Conservation (phyloP, 2,329 filamentous ascomycete species). For the Gnomoniopsis smithogilvyi region DNA sequence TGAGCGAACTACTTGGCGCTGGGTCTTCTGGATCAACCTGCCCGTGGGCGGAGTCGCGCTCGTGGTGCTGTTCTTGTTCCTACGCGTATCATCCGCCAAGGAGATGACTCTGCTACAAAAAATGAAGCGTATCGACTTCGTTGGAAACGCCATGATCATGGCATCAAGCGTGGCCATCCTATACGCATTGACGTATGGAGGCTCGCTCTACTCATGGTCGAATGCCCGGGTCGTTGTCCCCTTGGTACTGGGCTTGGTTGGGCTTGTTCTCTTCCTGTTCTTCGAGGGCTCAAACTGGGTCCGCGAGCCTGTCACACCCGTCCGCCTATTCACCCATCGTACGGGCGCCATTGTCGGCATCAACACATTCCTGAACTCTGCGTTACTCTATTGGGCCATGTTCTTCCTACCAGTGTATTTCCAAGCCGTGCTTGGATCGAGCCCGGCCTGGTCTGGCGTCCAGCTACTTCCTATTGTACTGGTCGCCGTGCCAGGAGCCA, state of each 20-base stretch:
- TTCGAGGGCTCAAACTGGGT: constrained; percentile 25
- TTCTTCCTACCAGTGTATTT: constrained; percentile 40
- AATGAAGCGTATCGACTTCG: constrained; percentile 26
- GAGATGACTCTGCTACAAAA: constrained; percentile 21
- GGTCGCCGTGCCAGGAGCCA: constrained; percentile 11
- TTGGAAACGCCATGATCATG: constrained; percentile 31
- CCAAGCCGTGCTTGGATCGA: constrained; percentile 31
- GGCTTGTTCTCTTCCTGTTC: constrained; percentile 30
- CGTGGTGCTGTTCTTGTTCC: constrained; percentile 23
- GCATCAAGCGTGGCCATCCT: constrained; percentile 32
- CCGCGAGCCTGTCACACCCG: constrained; percentile 34
- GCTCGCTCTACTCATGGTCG: constrained; percentile 37
- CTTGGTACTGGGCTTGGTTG: constrained; percentile 33
- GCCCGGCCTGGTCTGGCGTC: constrained; percentile 24
- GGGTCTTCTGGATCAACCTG: constrained; percentile 37
- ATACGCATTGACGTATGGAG: constrained; percentile 38
- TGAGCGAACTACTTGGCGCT: constrained; percentile 22
- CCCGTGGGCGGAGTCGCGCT: constrained; percentile 30
- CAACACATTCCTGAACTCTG: constrained; percentile 30
- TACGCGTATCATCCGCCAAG: constrained; percentile 33
- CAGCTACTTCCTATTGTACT: constrained; percentile 20
- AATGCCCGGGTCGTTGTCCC: constrained; percentile 34
- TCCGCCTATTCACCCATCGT: constrained; percentile 37
- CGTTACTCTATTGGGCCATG: constrained; percentile 29
- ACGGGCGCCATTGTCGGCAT: constrained; percentile 29